These are phyloP conservation scores for Monosporozyma aquatica DNA, from an alignment of 805 yeast species.

Conservation along the genomic window DNA sequence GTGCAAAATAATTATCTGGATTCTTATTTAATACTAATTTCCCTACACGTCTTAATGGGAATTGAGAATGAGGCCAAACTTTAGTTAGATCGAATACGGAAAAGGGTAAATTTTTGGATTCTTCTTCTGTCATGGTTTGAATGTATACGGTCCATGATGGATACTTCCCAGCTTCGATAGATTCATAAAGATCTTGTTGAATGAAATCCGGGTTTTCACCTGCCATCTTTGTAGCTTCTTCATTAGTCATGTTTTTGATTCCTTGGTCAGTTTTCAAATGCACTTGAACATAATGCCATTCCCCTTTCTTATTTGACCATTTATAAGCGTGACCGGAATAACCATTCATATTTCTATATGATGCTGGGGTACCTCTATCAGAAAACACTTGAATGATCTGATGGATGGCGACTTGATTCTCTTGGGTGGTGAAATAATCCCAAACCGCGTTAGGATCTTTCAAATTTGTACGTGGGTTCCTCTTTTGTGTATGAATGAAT, in stretches of 20 bases:
- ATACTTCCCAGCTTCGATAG: constrained; percentile 65
- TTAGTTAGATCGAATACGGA: constrained; percentile 86
- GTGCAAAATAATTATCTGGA: constrained; percentile 82
- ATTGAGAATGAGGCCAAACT: constrained; percentile 83
- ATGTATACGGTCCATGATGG: constrained; percentile 84
- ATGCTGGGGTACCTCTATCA: constrained; percentile 54
- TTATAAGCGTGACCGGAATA: constrained; percentile 61
- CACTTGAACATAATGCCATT: constrained; percentile 48
- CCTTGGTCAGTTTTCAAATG: constrained; percentile 50
- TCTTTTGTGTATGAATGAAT: constrained; percentile 62
- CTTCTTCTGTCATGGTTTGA: constrained; percentile 78
- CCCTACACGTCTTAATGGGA: constrained; percentile 82
- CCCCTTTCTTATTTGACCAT: constrained; percentile 47
- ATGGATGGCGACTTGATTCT: constrained; percentile 68
- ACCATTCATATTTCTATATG: constrained; percentile 51
- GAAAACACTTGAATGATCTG: constrained; percentile 55
- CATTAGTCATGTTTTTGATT: constrained; percentile 42
- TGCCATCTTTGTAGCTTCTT: constrained; percentile 57
- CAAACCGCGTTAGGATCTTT: constrained; percentile 77
- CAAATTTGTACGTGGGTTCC: constrained; percentile 61
- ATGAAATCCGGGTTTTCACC: constrained; percentile 79
- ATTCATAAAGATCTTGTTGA: constrained; percentile 68
- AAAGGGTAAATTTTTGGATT: constrained; percentile 66
- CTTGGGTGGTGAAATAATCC: constrained; percentile 59
- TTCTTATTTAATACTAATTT: constrained; percentile 70